Conservation (phyloP, 305 asterid genomes). For the Fraxinus dipetala region DNA sequence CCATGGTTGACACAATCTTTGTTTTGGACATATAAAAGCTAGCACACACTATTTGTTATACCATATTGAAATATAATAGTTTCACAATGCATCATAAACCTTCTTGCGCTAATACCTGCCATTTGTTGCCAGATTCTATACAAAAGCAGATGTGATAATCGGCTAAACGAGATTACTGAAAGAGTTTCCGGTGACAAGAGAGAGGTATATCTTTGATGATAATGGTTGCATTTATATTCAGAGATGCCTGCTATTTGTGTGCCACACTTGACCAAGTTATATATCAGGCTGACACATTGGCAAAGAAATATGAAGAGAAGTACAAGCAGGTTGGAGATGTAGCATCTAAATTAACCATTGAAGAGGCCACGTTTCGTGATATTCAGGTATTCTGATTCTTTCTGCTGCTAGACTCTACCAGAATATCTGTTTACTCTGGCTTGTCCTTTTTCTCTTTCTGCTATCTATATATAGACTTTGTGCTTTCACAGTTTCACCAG, state of each 20-base stretch:
- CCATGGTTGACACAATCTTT: neutral
- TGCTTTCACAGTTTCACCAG: conserved; percentile 7
- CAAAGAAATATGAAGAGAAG: conserved; percentile 89
- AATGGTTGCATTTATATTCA: conserved; percentile 7
- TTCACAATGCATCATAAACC: conserved; percentile 14
- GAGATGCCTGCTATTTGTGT: conserved; percentile 16
- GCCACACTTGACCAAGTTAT: conserved; percentile 27
- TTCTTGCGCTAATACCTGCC: conserved; percentile 22
- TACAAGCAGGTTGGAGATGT: conserved; percentile 91
- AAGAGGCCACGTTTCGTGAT: conserved; percentile 95
- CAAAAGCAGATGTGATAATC: conserved; percentile 91
- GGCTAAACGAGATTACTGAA: conserved; percentile 84
- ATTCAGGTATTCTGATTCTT: conserved; percentile 61
- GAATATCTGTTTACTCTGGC: neutral
- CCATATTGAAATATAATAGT: conserved; percentile 5
- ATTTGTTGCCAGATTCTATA: conserved; percentile 62
- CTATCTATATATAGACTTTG: neutral
- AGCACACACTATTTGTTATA: conserved; percentile 5
- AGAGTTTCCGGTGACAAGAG: conserved; percentile 73
- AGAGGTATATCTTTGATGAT: conserved; percentile 52
- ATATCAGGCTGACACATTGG: conserved; percentile 67
- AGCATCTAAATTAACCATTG: conserved; percentile 87
- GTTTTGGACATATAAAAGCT: conserved; percentile 3
- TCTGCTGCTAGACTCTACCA: conserved; percentile 10
- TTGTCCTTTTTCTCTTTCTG: neutral